These are phyloP conservation scores for Rhododendron simsii DNA, from an alignment of 148 eudicot species.

Conservation along the genomic window DNA sequence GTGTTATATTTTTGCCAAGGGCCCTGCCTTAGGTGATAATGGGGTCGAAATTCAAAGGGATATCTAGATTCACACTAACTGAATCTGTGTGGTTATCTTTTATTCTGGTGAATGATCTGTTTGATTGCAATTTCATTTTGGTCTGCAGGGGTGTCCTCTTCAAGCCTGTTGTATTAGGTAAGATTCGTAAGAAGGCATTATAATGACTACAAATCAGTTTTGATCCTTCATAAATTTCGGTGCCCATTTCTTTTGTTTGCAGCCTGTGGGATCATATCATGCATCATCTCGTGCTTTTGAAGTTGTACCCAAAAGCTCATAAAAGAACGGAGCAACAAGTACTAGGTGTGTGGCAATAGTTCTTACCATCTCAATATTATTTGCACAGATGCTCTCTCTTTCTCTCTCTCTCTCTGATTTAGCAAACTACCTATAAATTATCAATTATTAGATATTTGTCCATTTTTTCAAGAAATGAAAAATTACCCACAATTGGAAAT, in stretches of 20 bases:
- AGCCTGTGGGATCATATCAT: constrained; percentile 77
- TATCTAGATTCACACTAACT: neutral
- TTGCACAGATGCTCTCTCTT: neutral
- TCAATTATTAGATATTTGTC: neutral
- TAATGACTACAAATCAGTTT: neutral
- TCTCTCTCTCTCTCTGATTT: neutral
- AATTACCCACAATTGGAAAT: neutral
- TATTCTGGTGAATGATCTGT: neutral
- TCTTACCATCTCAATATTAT: neutral
- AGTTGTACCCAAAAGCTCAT: constrained; percentile 60
- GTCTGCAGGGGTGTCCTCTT: constrained; percentile 12
- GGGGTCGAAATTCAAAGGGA: neutral
- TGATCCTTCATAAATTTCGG: neutral
- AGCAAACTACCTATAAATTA: neutral
- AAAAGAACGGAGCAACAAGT: constrained; percentile 47
- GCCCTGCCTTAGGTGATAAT: neutral
- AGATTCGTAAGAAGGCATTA: neutral
- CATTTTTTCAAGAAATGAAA: neutral
- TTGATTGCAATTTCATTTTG: neutral
- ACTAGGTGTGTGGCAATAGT: constrained; percentile 30
- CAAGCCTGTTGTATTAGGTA: constrained; percentile 69
- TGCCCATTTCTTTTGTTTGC: constrained; percentile 19
- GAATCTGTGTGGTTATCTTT: neutral
- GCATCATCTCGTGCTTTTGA: constrained; percentile 51
- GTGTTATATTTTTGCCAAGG: neutral